Evolutionary conservation across 1,139 yeast species (phyloP), one percentile per base, ranked within the genome.

Genomic region (Yamadazyma friedrichii): DNA sequence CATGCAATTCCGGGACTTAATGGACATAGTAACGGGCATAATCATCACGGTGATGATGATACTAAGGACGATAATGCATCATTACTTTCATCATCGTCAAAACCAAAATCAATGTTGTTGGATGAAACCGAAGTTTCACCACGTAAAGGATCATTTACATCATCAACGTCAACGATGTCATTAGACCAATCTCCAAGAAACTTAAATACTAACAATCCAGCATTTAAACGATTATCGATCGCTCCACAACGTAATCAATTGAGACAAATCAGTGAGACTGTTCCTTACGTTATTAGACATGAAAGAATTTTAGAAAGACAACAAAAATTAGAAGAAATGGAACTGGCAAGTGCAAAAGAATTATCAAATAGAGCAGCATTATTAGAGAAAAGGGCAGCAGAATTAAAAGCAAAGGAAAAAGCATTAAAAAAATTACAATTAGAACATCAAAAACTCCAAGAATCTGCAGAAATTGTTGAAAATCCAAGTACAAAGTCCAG

Each of bases 251-350:
- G 87, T 47, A 74, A 74, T 51, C 87, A 84, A 61, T 68, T 85
- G 51, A 75, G 94, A 58, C 85, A 82, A 58, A 80, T 85, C 42
- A 82, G 89, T 29, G 93, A 84, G 56, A 85, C 93, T 2, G 88
- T 85, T 25, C 94, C 94, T 27, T 85, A 85, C 51, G 85, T 84
- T 29, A 67, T 85, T 48, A 77, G 87, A 57, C 93, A 85, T 58
- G 93, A 85, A 59, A 74, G 86, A 46, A 75, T 84, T 42, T 65
- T 82, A 50, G 84, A 84, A 44, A 82, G 87, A 60, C 91, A 85
- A 56, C 87, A 82, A 45, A 84, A 83, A 62, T 66, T 85, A 46
- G 91, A 85, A 56, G 88, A 85, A 54, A 65, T 85, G 65, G 94
- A 85, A 58, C 82, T 83, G 59, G 84, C 83, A 46, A 79, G 87